Base-by-base conservation (phyloP, 2,329 filamentous ascomycete species). In the Raffaelea ambrosiae region DNA sequence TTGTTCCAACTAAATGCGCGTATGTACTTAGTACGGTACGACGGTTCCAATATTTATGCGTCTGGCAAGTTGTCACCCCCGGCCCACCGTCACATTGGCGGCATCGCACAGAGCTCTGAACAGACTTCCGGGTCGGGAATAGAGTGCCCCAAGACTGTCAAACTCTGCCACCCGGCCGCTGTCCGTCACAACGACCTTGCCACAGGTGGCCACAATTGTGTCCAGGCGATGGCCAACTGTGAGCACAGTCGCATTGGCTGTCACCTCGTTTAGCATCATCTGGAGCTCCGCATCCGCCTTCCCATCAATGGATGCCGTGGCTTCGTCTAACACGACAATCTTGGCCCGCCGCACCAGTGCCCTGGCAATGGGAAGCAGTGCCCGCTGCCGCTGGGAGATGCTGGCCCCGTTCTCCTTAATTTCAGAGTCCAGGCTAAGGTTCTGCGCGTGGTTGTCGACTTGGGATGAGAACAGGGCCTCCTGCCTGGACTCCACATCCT, bases 241-340 rank as follows among this genome's bases (percentile, higher is more conserved):
- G 62, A 97, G 87, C 51, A 94, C 95, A 0, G 91, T 97, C 63
- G 88, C 87, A 54, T 83, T 84, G 56, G 26, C 13, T 13, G 26
- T 29, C 26, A 96, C 77, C 63, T 95, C 86, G 18, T 88, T 84
- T 51, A 98, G 89, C 0, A 91, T 96, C 57, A 87, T 88, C 66
- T 98, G 91, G 55, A 98, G 97, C 69, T 95, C 95, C 43, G 84
- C 77, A 59, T 97, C 91, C 3, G 93, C 97, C 9, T 83, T 84
- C 66, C 97, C 96, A 67, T 98, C 91, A 60, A 97, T 97, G 0
- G 87, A 94, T 0, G 91, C 93, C 0, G 91, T 98, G 1, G 91
- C 93, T 70, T 98, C 91, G 64, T 98, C 91, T 91, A 97, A 96
- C 60, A 98, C 85, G 14, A 98, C 73, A 2, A 98, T 88, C 54